These are phyloP conservation scores for Fusarium duplospermum DNA, from an alignment of 2,329 filamentous ascomycete genomes.

Conservation along the genomic window DNA sequence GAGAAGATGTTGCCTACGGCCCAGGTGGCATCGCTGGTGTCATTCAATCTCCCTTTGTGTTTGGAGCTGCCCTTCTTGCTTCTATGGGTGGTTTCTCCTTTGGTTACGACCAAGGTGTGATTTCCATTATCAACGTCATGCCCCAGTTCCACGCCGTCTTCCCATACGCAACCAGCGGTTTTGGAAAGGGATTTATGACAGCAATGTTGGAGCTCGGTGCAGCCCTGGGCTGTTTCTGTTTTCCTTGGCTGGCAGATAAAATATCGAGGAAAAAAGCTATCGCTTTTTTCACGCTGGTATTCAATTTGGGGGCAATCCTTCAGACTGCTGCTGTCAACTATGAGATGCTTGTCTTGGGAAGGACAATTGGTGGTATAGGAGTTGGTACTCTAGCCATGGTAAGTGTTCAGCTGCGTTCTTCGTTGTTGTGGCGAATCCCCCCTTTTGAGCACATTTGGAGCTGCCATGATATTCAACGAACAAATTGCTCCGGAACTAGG, in stretches of 20 bases:
- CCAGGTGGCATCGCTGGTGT: neutral
- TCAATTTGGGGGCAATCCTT: neutral
- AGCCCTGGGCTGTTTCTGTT: neutral
- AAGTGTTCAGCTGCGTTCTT: neutral
- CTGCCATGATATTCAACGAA: too few relatives aligned
- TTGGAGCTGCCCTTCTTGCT: slow-evolving; percentile 56
- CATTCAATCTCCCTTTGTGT: slow-evolving; percentile 46
- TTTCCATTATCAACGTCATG: slow-evolving; percentile 57
- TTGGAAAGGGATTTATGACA: neutral
- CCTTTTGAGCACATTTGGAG: too few relatives aligned
- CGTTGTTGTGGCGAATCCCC: too few relatives aligned
- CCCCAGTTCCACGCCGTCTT: slow-evolving; percentile 54
- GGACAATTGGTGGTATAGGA: neutral
- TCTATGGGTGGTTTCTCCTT: slow-evolving; percentile 39
- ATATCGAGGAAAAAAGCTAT: neutral
- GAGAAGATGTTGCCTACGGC: neutral
- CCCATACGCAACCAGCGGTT: slow-evolving; percentile 39
- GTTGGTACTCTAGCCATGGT: neutral
- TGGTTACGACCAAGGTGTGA: slow-evolving; percentile 51
- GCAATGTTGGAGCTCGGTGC: neutral
- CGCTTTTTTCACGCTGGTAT: neutral
- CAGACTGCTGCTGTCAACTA: neutral
- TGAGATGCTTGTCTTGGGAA: neutral
- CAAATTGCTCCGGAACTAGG: neutral
- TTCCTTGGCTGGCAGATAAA: neutral